A percentile compares a stretch with the other conserved stretches of the same genome.
Conservation (phyloP, 306 rosid species). For the Nissolia schottii region DNA sequence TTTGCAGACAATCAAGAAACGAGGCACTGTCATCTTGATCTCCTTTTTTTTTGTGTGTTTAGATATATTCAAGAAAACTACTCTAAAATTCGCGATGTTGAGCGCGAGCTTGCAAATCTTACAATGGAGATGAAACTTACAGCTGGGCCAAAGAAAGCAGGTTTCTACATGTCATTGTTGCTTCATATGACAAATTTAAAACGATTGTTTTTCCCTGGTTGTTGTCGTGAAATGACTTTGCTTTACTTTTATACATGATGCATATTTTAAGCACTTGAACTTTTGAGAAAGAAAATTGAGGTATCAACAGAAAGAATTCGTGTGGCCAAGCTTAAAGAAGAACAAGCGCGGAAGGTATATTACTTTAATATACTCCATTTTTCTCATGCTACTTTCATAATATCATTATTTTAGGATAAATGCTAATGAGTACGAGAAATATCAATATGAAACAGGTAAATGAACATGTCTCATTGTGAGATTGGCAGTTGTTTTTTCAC, state of each 20-base stretch:
- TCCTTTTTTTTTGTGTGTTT: not conserved
- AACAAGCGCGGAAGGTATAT: slow-evolving; percentile 62
- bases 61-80: slow-evolving; percentile 91
- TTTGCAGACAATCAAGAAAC: not conserved
- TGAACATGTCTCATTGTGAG: too few relatives aligned
- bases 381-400: slow-evolving; percentile 15
- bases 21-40: not conserved
- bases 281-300: slow-evolving; percentile 87
- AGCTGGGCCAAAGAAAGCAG: slow-evolving; percentile 95
- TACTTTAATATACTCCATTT: slow-evolving; percentile 11
- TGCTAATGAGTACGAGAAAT: too few relatives aligned
- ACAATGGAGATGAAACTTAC: slow-evolving; percentile 87
- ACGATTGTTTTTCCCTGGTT: slow-evolving; percentile 5
- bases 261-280: slow-evolving; percentile 73
- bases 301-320: slow-evolving; percentile 66
- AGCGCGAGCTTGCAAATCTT: slow-evolving; percentile 77
- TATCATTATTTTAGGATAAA: not conserved
- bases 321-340: slow-evolving; percentile 78
- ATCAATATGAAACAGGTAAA: too few relatives aligned
- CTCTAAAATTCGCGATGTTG: slow-evolving; percentile 88
- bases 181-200: not conserved
- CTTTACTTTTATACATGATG: slow-evolving; percentile 23
- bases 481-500: too few relatives aligned
- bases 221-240: slow-evolving; percentile 29
- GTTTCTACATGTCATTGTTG: slow-evolving; percentile 40